phyloP scores from a whole-genome alignment of 352 stramenopile species.

The Pythium sukuiense region DNA sequence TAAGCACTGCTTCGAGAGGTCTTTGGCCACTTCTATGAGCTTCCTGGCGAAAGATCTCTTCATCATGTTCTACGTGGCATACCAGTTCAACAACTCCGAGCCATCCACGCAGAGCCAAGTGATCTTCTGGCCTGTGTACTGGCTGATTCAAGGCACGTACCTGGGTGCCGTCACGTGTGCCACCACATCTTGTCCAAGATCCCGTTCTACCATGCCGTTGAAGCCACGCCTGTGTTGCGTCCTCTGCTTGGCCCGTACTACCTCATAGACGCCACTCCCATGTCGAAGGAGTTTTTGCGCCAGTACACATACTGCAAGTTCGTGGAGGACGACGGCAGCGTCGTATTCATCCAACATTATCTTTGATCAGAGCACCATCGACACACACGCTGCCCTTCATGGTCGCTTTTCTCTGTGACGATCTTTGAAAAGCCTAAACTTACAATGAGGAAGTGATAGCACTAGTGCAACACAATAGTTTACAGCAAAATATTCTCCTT shows the following conservation, averaged over 20 bases:
- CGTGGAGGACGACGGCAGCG: constrained; percentile 91
- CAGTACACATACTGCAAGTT: constrained; percentile 95
- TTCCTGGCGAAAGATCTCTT: constrained; percentile 92
- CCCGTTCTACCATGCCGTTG: constrained; percentile 97
- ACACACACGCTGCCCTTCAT: no score
- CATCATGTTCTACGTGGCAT: constrained; percentile 89
- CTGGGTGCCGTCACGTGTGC: constrained; percentile 97
- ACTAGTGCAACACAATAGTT: no score
- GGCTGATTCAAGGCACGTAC: constrained; percentile 96
- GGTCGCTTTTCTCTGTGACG: no score
- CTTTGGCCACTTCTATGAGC: constrained; percentile 87
- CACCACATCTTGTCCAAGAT: constrained; percentile 99
- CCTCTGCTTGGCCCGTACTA: constrained; percentile 95
- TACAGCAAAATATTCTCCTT: no score
- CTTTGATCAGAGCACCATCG: constrained; percentile 35
- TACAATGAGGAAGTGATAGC: no score
- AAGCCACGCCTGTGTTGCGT: constrained; percentile 94
- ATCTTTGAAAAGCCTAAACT: no score
- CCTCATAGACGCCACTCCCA: constrained; percentile 92
- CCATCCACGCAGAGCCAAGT: constrained; percentile 38
- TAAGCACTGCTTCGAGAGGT: constrained; percentile 96
- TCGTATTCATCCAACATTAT: constrained; percentile 75
- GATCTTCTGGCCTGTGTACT: constrained; percentile 91
- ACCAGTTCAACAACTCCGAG: constrained; percentile 57
- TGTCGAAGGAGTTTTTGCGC: constrained; percentile 90